Evolutionary conservation across 2,329 filamentous ascomycete genomes (phyloP).

Genomic region (Claviceps spartinae): DNA sequence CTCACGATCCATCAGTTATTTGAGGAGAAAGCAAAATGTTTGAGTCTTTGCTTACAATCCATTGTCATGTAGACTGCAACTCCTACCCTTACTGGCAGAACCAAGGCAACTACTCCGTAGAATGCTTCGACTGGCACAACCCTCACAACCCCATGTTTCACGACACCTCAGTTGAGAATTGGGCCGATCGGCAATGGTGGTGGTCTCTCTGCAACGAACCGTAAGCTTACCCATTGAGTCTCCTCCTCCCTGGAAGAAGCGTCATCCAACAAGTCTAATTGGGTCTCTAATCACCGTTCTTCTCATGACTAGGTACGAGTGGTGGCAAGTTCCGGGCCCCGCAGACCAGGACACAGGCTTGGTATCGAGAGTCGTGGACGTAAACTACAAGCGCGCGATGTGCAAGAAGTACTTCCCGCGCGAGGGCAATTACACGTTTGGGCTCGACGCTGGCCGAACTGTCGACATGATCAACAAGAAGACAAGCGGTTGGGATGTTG

Average conservation of each 20-base stretch:
- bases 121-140: constrained; percentile 4
- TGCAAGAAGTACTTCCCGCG: constrained; percentile 42
- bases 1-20: not conserved
- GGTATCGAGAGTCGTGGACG: not conserved
- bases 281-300: not conserved
- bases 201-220: constrained; percentile 53
- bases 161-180: constrained; percentile 33
- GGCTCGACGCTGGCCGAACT: constrained; percentile 19
- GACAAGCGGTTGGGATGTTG: constrained; percentile 42
- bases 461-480: constrained; percentile 32
- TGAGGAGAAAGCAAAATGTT: constrained; percentile 11
- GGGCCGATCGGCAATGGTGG: constrained; percentile 33
- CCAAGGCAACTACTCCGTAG: constrained; percentile 16
- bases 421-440: not conserved
- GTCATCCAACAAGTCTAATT: too few relatives aligned
- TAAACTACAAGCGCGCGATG: constrained; percentile 40
- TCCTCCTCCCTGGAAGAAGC: too few relatives aligned
- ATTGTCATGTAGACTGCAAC: constrained; percentile 24
- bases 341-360: not conserved
- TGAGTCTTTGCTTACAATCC: constrained; percentile 29
- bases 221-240: constrained; percentile 10
- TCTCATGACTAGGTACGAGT: constrained; percentile 10
- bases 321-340: constrained; percentile 17
- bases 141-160: constrained; percentile 32
- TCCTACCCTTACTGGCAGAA: not conserved